Base-by-base conservation (phyloP, 2,329 filamentous ascomycete species). In the Rhynchosporium secalis region DNA sequence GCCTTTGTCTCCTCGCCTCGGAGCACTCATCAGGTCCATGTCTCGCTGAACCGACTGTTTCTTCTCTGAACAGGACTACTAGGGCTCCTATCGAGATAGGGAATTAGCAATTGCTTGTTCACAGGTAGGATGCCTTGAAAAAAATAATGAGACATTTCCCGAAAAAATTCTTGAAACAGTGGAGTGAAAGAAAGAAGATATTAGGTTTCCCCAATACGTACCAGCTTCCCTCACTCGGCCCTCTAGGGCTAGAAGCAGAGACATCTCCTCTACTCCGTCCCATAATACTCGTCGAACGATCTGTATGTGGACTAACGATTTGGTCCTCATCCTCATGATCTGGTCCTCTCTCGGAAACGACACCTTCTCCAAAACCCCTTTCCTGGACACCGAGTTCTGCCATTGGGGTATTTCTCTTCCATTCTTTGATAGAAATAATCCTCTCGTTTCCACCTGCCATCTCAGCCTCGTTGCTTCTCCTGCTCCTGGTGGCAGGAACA, bases 271-370 rank as follows among this genome's bases (percentile, higher is more conserved):
- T 62, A 31, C 26, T 54, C 43, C 66, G 55, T 20, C 33, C 60
- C 46, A 61, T 60, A 38, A 63, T 69, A 70, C 57, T 74, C 68
- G 52, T 68, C 62, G 45, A 69, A 68, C 58, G 74, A 67, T 61
- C 71, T 47, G 62, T 74, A 52, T 58, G 62, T 28, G 62, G 64
- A 63, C 65, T 66, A 2, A 66, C 60, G 33, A 64, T 56, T 48
- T 66, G 33, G 5, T 60, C 62, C 12, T 56, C 56, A 20, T 59
- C 45, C 26, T 49, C 45, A 0, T 55, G 55, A 15, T 48, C 29
- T 7, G 48, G n/a, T 28, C 12, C 26, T 3, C 49, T 31, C 28
- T 45, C 20, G 4, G 33, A 40, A 33, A 33, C 63, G 36, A 31
- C 38, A 29, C 54, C 47, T 9, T 57, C 65, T 13, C 61, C 65